These are phyloP conservation scores for Rickenella mellea DNA, from an alignment of 768 basidiomycete genomes.

Conservation along the genomic window DNA sequence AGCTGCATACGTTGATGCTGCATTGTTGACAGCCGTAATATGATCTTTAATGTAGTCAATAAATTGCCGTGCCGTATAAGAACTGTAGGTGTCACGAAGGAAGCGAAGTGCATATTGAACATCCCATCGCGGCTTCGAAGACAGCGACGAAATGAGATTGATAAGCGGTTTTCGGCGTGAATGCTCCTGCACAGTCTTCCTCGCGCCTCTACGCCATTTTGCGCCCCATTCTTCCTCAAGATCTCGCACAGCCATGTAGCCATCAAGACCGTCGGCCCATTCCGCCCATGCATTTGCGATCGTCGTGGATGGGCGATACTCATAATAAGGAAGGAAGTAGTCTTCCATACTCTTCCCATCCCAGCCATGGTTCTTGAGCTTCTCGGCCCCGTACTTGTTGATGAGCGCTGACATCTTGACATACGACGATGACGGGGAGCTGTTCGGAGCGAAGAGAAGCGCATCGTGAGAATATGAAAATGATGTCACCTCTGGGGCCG, in stretches of 20 bases:
- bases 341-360: constrained; percentile 16
- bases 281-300: constrained; percentile 22
- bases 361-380: constrained; percentile 11
- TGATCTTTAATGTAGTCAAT: too few species aligned
- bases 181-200: constrained; percentile 17
- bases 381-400: constrained; percentile 1
- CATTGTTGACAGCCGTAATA: too few species aligned
- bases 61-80: too few species aligned
- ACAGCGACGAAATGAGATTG: constrained; percentile 13
- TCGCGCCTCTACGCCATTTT: constrained; percentile 12
- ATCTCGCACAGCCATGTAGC: constrained; percentile 12
- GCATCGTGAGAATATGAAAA: not conserved
- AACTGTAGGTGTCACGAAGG: too few species aligned
- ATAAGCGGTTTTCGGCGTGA: constrained; percentile 15
- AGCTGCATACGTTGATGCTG: too few species aligned
- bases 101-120: constrained; percentile 13
- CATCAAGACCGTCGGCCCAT: constrained; percentile 16
- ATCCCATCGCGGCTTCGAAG: constrained; percentile 14
- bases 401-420: not conserved
- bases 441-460: not conserved
- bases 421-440: not conserved
- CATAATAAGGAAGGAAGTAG: constrained; percentile 19
- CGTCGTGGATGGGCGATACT: constrained; percentile 6
- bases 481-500: not conserved
- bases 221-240: constrained; percentile 11